These are phyloP conservation scores for Prillingera fragicola DNA, from an alignment of 1,284 basidiomycete species.

Conservation along the genomic window DNA sequence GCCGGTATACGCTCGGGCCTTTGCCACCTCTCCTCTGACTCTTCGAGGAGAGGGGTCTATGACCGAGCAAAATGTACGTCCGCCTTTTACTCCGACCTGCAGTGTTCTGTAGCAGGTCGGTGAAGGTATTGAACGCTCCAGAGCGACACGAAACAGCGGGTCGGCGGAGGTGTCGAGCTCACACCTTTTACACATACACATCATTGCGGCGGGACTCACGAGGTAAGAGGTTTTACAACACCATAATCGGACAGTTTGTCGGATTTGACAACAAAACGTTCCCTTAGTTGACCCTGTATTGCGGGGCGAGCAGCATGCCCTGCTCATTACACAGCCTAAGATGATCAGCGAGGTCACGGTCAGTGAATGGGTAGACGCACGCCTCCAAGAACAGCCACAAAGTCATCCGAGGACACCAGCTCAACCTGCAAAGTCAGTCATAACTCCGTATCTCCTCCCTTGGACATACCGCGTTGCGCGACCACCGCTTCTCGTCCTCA, in stretches of 20 bases:
- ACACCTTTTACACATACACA: conserved; percentile 25
- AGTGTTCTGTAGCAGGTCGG: conserved; percentile 6
- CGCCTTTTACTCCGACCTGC: conserved; percentile 14
- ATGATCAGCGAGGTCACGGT: no score
- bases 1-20: conserved; percentile 14
- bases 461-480: conserved; percentile 15
- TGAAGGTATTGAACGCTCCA: conserved; percentile 8
- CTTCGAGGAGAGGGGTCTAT: conserved; percentile 10
- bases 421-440: no score
- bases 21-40: conserved; percentile 10
- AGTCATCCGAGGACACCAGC: conserved; percentile 24
- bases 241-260: no score
- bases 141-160: neutral
- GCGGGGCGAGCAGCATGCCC: no score
- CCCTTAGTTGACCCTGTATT: no score
- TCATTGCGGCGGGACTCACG: conserved; percentile 23
- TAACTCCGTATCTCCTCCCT: neutral
- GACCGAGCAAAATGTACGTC: conserved; percentile 18
- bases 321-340: no score
- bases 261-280: no score
- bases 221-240: no score
- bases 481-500: conserved; percentile 2
- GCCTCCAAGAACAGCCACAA: conserved; percentile 26
- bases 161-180: conserved; percentile 11
- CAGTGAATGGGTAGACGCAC: no score